Evolutionary conservation across 768 basidiomycete genomes (phyloP).

Genomic region (Auricularia sp.): DNA sequence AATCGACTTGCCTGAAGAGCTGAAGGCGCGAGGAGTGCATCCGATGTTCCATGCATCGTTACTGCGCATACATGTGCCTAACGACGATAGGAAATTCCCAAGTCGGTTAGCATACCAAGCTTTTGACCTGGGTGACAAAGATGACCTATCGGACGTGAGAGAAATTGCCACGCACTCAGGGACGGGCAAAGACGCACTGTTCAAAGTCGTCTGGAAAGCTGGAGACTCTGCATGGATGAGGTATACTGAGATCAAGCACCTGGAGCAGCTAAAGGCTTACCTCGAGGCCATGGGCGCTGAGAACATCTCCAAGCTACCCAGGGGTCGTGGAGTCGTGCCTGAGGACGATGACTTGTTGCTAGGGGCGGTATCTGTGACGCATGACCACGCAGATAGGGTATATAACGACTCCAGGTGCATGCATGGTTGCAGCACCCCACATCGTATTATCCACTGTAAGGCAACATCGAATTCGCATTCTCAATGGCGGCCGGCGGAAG

Average conservation of each 20-base stretch:
- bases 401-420: too few relatives aligned
- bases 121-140: constrained; percentile 7
- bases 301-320: too few relatives aligned
- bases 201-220: constrained; percentile 15
- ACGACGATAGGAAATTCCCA: constrained; percentile 20
- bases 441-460: too few relatives aligned
- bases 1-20: constrained; percentile 11
- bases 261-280: constrained; percentile 11
- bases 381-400: too few relatives aligned
- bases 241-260: constrained; percentile 9
- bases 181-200: constrained; percentile 10
- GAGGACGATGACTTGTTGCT: too few relatives aligned
- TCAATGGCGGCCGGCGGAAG: too few relatives aligned
- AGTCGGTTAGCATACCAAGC: constrained; percentile 14
- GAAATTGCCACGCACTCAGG: constrained; percentile 11
- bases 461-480: too few relatives aligned
- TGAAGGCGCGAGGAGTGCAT: constrained; percentile 10
- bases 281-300: constrained; percentile 8
- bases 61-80: constrained; percentile 14
- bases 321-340: too few relatives aligned
- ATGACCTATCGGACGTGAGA: constrained; percentile 14
- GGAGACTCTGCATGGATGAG: constrained; percentile 17
- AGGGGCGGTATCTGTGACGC: too few relatives aligned
- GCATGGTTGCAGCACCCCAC: too few relatives aligned
- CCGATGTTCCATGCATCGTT: constrained; percentile 14